phyloP scores from a whole-genome alignment of 2,329 filamentous ascomycete genomes.

The Nigrospora osmanthi region DNA sequence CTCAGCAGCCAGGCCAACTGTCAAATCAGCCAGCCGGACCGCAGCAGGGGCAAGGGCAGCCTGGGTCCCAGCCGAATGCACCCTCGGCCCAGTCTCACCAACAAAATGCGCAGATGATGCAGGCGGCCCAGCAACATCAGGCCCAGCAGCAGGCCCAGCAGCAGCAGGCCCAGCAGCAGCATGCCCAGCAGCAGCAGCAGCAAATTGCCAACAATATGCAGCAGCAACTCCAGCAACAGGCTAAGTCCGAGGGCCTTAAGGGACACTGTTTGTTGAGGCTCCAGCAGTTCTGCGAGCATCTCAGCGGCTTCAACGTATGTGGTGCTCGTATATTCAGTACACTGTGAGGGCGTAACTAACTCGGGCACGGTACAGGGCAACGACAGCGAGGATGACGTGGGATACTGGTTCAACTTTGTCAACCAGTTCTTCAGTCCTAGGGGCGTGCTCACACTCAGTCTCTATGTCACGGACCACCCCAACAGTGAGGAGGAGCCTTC shows the following conservation, averaged over 20 bases:
- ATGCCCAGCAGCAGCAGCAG: constrained; percentile 29
- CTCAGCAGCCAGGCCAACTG: constrained; percentile 21
- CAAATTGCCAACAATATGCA: constrained; percentile 20
- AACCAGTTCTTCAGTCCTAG: constrained; percentile 70
- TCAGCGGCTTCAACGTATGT: constrained; percentile 49
- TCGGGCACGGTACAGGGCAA: constrained; percentile 29
- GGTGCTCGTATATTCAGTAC: neutral
- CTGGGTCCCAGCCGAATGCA: constrained; percentile 17
- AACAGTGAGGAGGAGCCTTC: constrained; percentile 36
- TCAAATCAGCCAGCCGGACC: neutral
- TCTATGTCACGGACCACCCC: constrained; percentile 42
- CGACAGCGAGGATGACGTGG: constrained; percentile 55
- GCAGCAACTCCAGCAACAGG: constrained; percentile 28
- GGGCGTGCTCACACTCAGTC: constrained; percentile 68
- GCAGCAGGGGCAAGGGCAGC: constrained; percentile 11
- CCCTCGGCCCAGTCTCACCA: constrained; percentile 17
- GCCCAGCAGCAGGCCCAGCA: constrained; percentile 17
- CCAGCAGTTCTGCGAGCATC: constrained; percentile 54
- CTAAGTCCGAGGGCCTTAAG: constrained; percentile 44
- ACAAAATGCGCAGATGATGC: constrained; percentile 23
- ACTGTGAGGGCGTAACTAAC: neutral
- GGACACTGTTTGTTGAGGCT: constrained; percentile 51
- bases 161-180: constrained; percentile 28
- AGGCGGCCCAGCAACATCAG: constrained; percentile 20
- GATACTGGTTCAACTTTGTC: constrained; percentile 76